A percentile compares a stretch with the other conserved stretches of the same genome.
These are phyloP conservation scores for Cyberlindnera japonica DNA, from an alignment of 805 yeast species.

Conservation along the genomic window DNA sequence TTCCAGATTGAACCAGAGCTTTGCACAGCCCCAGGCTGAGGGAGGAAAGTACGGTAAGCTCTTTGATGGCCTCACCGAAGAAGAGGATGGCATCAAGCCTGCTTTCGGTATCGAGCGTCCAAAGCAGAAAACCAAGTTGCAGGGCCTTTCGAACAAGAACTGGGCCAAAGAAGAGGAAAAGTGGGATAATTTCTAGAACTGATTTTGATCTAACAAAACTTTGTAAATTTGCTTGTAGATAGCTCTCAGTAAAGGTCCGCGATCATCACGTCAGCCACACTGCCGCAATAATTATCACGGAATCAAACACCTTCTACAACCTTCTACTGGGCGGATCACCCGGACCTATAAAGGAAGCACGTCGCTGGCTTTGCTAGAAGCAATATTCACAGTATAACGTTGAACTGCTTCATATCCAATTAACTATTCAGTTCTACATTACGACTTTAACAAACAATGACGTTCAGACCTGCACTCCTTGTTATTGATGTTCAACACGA, in stretches of 20 bases:
- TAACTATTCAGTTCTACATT: not conserved
- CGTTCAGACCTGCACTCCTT: slow-evolving; percentile 50
- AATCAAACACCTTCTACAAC: not conserved
- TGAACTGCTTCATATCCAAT: not conserved
- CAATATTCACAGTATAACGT: not conserved
- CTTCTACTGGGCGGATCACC: not conserved
- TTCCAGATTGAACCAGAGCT: slow-evolving; percentile 38
- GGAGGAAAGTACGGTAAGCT: slow-evolving; percentile 45
- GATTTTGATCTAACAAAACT: too few species aligned
- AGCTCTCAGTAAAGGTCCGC: too few species aligned
- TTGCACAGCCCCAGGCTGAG: slow-evolving; percentile 31
- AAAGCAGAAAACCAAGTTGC: slow-evolving; percentile 51
- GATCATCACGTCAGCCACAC: too few species aligned
- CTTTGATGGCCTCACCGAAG: slow-evolving; percentile 53
- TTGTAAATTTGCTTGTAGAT: too few species aligned
- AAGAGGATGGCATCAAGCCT: slow-evolving; percentile 42
- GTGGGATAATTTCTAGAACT: slow-evolving; percentile 67
- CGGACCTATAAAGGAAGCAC: not conserved
- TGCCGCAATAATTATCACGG: slow-evolving; percentile 1
- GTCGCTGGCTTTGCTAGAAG: not conserved
- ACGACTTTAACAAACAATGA: slow-evolving; percentile 4
- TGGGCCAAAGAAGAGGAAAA: slow-evolving; percentile 50
- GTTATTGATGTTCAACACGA: slow-evolving; percentile 85
- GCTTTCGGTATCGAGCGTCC: slow-evolving; percentile 70
- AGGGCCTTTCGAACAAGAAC: slow-evolving; percentile 43